phyloP scores from a whole-genome alignment of 2,329 filamentous ascomycete genomes.

The Aspergillus latus region DNA sequence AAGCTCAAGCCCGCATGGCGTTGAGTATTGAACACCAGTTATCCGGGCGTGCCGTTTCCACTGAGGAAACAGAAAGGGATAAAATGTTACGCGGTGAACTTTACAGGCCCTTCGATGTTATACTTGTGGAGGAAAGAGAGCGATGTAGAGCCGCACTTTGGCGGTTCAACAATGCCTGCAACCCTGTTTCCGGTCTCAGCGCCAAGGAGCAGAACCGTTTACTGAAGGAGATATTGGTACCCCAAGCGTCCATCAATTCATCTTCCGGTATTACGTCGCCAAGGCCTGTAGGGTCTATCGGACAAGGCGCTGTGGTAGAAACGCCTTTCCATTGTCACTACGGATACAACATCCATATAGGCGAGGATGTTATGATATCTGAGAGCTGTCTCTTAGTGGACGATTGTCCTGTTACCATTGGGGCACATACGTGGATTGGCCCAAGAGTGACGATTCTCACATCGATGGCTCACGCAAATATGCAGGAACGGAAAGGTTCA shows the following conservation, averaged over 20 bases:
- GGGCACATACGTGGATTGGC: conserved; percentile 67
- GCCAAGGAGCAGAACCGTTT: conserved; percentile 44
- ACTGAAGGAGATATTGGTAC: conserved; percentile 41
- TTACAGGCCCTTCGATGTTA: conserved; percentile 77
- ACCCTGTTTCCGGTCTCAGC: conserved; percentile 70
- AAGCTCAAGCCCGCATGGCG: conserved; percentile 46
- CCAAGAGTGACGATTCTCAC: conserved; percentile 86
- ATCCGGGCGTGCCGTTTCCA: conserved; percentile 42
- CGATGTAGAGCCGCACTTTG: conserved; percentile 78
- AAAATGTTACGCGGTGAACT: conserved; percentile 80
- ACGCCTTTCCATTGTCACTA: conserved; percentile 91
- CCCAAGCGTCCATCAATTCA: conserved; percentile 40
- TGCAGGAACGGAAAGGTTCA: conserved; percentile 70
- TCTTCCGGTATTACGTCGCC: conserved; percentile 54
- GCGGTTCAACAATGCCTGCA: conserved; percentile 81
- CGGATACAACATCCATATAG: conserved; percentile 90
- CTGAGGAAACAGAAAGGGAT: conserved; percentile 70
- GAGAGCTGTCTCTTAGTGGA: conserved; percentile 84
- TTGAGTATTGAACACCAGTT: conserved; percentile 44
- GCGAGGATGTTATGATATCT: conserved; percentile 78
- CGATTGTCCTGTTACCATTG: conserved; percentile 78
- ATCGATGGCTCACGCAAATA: conserved; percentile 69
- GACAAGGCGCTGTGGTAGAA: conserved; percentile 76
- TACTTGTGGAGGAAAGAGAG: conserved; percentile 80
- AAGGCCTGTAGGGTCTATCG: conserved; percentile 61